Percentiles rank a stretch among this genome's conserved stretches.
Evolutionary conservation across 345 rosid genomes (phyloP).

Genomic region (Eucalyptus viminalis): DNA sequence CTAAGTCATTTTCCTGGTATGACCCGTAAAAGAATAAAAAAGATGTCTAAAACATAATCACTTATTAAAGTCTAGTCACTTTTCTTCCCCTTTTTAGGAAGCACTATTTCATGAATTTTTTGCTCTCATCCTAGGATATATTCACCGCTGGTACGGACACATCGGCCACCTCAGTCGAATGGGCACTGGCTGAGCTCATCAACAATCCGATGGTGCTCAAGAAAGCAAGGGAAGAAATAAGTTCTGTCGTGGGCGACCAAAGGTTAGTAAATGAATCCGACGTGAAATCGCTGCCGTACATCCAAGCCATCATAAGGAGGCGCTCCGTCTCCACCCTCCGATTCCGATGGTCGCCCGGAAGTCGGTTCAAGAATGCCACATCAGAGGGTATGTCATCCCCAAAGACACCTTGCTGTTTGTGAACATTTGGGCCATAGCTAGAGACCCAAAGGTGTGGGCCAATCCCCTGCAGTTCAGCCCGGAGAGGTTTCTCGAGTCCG

Average conservation of each 20-base stretch:
- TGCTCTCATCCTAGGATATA: conserved; percentile 11
- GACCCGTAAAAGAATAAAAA: no score
- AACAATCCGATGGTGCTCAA: conserved; percentile 16
- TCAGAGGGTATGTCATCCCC: conserved; percentile 18
- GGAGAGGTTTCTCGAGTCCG: conserved; percentile 9
- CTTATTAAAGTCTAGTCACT: not conserved
- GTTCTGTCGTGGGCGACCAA: conserved; percentile 3
- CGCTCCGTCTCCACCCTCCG: conserved; percentile 37
- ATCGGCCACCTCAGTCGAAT: conserved; percentile 17
- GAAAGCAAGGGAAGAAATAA: conserved; percentile 24
- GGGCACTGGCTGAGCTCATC: conserved; percentile 33
- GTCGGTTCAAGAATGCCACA: conserved; percentile 1
- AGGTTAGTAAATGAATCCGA: conserved; percentile 27
- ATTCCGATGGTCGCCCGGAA: conserved; percentile 23
- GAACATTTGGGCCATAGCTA: conserved; percentile 26
- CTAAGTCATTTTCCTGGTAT: not conserved
- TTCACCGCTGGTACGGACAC: conserved; percentile 39
- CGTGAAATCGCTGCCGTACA: conserved; percentile 8
- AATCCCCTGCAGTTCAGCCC: conserved; percentile 21
- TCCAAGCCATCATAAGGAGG: conserved; percentile 29
- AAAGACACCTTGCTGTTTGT: conserved; percentile 6
- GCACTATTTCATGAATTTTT: not conserved
- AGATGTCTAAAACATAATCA: not conserved
- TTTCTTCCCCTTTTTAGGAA: not conserved
- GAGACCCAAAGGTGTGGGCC: conserved; percentile 25